phyloP scores from a whole-genome alignment of 2,329 filamentous ascomycete species.

The Venturia carpophila region DNA sequence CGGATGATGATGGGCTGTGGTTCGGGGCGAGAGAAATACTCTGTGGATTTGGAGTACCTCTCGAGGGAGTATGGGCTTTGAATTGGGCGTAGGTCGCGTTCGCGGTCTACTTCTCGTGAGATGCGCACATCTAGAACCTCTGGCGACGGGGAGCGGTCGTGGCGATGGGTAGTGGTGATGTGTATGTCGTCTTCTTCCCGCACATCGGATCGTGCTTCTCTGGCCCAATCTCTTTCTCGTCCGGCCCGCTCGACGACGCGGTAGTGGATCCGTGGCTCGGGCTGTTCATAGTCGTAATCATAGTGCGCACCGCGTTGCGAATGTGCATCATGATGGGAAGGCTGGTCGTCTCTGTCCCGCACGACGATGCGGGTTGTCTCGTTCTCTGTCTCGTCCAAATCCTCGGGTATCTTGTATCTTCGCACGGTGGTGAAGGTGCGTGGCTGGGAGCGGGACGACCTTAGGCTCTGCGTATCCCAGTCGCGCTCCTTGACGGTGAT shows the following conservation, averaged over 20 bases:
- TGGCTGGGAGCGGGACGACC: constrained; percentile 31
- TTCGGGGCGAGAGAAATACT: constrained; percentile 44
- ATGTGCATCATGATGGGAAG: neutral
- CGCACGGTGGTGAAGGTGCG: constrained; percentile 48
- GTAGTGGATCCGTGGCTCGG: constrained; percentile 23
- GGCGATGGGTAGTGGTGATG: constrained; percentile 10
- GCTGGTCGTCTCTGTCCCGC: constrained; percentile 19
- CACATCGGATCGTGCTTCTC: neutral
- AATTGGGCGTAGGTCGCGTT: constrained; percentile 26
- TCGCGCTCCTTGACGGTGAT: constrained; percentile 26
- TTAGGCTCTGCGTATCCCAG: constrained; percentile 33
- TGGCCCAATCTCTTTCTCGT: neutral
- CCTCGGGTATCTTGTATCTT: constrained; percentile 50
- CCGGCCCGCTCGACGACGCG: constrained; percentile 30
- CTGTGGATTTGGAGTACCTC: constrained; percentile 45
- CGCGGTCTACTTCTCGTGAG: constrained; percentile 17
- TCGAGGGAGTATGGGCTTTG: constrained; percentile 39
- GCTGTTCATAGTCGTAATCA: constrained; percentile 6
- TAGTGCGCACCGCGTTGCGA: neutral
- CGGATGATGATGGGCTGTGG: constrained; percentile 45
- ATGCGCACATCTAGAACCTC: constrained; percentile 13
- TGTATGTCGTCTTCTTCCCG: constrained; percentile 15
- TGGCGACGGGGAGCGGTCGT: constrained; percentile 4
- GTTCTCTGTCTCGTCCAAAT: constrained; percentile 31
- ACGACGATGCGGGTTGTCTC: constrained; percentile 44